phyloP scores from a whole-genome alignment of 805 yeast species.

The Cyberlindnera nakhonratchasimensis region DNA sequence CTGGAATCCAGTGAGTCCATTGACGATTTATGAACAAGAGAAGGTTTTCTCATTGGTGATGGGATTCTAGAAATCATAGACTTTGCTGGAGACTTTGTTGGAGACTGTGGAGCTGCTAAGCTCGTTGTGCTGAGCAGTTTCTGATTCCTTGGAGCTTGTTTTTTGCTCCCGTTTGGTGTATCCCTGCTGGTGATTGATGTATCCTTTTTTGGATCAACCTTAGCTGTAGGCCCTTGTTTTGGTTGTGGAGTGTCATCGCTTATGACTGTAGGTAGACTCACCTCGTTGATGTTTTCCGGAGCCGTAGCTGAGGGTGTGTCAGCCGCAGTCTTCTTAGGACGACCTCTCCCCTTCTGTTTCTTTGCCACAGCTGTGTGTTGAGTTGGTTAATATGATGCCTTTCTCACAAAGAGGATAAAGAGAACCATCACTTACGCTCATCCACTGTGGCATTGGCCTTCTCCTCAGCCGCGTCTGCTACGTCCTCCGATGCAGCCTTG shows the following conservation, averaged over 20 bases:
- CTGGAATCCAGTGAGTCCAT: slow-evolving; percentile 10
- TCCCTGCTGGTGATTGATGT: background rate
- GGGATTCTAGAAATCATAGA: slow-evolving; percentile 16
- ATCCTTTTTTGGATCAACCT: background rate
- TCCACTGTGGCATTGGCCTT: too few species aligned
- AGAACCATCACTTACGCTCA: slow-evolving; percentile 9
- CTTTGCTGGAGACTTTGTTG: slow-evolving; percentile 7
- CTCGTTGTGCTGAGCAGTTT: background rate
- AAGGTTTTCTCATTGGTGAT: slow-evolving; percentile 22
- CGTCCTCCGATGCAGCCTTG: slow-evolving; percentile 8
- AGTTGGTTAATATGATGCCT: background rate
- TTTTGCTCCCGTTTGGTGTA: background rate
- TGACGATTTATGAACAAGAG: slow-evolving; percentile 5
- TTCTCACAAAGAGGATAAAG: background rate
- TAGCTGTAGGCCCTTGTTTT: too few species aligned
- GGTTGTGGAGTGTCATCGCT: too few species aligned
- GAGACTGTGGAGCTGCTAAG: slow-evolving; percentile 1
- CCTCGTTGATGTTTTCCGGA: too few species aligned
- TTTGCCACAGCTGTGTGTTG: slow-evolving; percentile 1
- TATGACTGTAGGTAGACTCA: too few species aligned
- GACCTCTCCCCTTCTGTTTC: slow-evolving; percentile 6
- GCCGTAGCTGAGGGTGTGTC: background rate
- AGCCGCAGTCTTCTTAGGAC: background rate
- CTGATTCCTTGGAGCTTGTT: background rate
- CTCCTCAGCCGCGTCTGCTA: background rate